Base-by-base conservation (phyloP, 352 stramenopile species). In the Phytophthora pinifolia region DNA sequence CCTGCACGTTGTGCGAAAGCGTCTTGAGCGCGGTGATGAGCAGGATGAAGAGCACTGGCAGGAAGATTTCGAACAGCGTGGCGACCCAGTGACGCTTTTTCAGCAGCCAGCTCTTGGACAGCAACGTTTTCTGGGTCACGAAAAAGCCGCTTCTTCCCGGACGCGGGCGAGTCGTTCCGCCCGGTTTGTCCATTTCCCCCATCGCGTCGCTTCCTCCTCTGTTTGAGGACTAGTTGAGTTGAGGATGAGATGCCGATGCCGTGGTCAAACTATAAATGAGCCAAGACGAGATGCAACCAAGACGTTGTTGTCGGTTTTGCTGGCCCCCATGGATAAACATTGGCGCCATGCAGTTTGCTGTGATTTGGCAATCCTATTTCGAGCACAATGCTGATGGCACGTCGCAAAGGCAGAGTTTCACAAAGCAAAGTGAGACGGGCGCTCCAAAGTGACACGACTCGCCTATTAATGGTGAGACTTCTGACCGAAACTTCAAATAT, bases 41-140 rank as follows among this genome's bases (percentile, higher is more conserved):
- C 4, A 89, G 53, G 54, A 92, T 83, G 55, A 90, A 90, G 15
- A 86, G 30, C 42, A 89, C 65, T 0, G 82, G 82, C 9, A 92
- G 48, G 8, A 82, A 46, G 33, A 90, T 69, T 48, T 92, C 79
- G 9, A 82, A 30, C 27, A 69, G 22, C 20, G 76, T 88, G 10
- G 74, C 76, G 6, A 81, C 18, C 36, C 62, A 65, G 36, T 89
- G 76, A 8, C 81, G 79, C 53, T 76, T 80, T 58, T 92, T 92
- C 42, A 92, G 63, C 57, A 88, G 54, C 65, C 65, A 83, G 58
- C 86, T 92, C 61, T 92, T 92, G 62, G 73, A 84, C 12, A 92
- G 50, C 30, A 90, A 59, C 34, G 82, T 86, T 25, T 31, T 37
- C 37, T 70, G 62, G 17, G 51, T 67, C 25, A 13, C 33, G 20